Evolutionary conservation across 1,139 yeast species (phyloP), one percentile per base, ranked within the genome.

Genomic region (Saccharomyces hybrid): DNA sequence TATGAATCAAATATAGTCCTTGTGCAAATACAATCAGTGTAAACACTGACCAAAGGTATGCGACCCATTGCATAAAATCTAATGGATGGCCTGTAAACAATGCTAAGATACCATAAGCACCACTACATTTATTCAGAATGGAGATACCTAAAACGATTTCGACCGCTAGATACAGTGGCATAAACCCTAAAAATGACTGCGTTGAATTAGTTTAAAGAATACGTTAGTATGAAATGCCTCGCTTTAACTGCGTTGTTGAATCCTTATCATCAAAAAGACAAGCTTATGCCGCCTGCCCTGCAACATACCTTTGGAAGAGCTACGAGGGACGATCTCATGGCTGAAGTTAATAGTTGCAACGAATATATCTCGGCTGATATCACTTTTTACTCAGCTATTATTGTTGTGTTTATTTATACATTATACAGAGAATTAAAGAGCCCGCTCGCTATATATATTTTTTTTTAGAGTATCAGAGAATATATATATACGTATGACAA

Each of bases 51-150:
- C 84, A 71, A 42, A 85, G 66, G 70, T 91, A 89, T 63, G 85
- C 82, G 1, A 86, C 61, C 96, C 96, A 88, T 67, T 93, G 97
- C 75, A 86, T 75, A 58, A 83, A 81, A 59, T 84, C 84, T 56
- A 91, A 77, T 1, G 95, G 95, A 65, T 90, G 96, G 1, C 96
- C 95, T 0, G 97, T 91, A 65, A 93, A 79, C 47, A 93, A 72
- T 0, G 98, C 90, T 38, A 91, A 74, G 47, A 91, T 75, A 29
- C 98, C 99, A 70, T 85, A 93, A 28, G 84, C 75, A 7, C 98
- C 97, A 55, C 96, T 84, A 59, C 93, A 89, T 69, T 91, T 91
- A 73, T 93, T 91, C 62, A 91, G 77, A 49, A 90, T 80, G 25
- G 95, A 85, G 42, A 87, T 76, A 1, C 89, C 86, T n/a, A 90